These are phyloP conservation scores for Gnomoniopsis sp. DNA, from an alignment of 2,329 filamentous ascomycete genomes.

Conservation along the genomic window DNA sequence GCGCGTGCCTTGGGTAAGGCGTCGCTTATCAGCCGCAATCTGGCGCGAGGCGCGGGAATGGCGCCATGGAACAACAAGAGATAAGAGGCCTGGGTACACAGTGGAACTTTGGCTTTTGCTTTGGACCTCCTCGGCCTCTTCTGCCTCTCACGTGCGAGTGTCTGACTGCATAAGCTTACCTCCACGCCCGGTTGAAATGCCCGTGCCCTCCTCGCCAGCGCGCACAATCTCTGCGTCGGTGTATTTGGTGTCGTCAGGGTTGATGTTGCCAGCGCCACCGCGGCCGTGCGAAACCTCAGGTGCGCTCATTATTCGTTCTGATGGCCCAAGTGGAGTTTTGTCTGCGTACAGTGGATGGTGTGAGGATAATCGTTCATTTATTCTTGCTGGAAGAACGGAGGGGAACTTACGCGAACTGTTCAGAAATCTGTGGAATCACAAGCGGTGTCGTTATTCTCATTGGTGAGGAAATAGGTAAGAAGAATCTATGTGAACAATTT, in stretches of 20 bases:
- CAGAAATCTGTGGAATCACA: too few relatives aligned
- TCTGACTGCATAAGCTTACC: conserved; percentile 33
- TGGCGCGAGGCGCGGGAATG: neutral
- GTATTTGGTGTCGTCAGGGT: conserved; percentile 54
- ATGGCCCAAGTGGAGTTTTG: neutral
- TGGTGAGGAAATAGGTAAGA: too few relatives aligned
- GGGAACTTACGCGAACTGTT: too few relatives aligned
- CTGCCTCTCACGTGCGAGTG: neutral
- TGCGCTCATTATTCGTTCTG: conserved; percentile 26
- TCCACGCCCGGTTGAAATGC: conserved; percentile 58
- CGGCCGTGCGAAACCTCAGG: conserved; percentile 58
- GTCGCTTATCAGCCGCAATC: neutral
- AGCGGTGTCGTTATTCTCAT: too few relatives aligned
- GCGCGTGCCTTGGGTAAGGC: neutral
- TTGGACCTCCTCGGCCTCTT: neutral
- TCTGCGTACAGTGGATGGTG: neutral
- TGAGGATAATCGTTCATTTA: neutral
- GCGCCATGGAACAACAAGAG: neutral
- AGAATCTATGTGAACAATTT: too few relatives aligned
- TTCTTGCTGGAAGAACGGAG: too few relatives aligned
- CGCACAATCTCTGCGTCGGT: conserved; percentile 61
- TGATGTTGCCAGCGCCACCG: conserved; percentile 61
- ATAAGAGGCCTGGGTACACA: neutral
- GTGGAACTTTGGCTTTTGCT: neutral
- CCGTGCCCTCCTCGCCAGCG: conserved; percentile 49